Percentiles rank a stretch among this genome's conserved stretches.
Evolutionary conservation across 1,284 basidiomycete species (phyloP).

Genomic region (Crepidotus sp.): DNA sequence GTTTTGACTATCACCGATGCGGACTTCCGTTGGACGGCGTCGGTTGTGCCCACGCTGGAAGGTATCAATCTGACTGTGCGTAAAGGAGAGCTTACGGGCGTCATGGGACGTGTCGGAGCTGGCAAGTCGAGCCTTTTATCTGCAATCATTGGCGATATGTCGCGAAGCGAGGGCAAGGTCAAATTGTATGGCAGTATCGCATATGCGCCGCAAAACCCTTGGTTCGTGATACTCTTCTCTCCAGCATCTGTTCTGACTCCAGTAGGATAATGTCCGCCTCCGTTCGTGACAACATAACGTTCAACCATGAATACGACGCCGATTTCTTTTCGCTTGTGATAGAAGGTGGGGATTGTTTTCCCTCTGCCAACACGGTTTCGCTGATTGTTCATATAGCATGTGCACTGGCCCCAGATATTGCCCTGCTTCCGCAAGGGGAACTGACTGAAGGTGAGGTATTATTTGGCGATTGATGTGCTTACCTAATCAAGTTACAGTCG

Average conservation of each 20-base stretch:
- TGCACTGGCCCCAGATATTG: conserved; percentile 75
- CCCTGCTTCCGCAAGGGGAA: conserved; percentile 66
- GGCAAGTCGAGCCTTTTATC: conserved; percentile 79
- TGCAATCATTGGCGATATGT: conserved; percentile 87
- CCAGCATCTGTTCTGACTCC: neutral
- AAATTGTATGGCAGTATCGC: conserved; percentile 69
- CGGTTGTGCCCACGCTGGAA: conserved; percentile 58
- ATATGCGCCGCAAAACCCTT: conserved; percentile 86
- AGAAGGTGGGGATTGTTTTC: conserved; percentile 47
- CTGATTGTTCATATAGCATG: conserved; percentile 51
- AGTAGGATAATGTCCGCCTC: conserved; percentile 74
- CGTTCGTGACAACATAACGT: conserved; percentile 83
- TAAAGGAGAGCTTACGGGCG: conserved; percentile 82
- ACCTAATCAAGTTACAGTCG: conserved; percentile 33
- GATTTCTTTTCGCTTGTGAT: conserved; percentile 67
- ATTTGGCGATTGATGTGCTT: too few relatives aligned
- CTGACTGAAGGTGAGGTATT: conserved; percentile 40
- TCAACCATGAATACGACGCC: conserved; percentile 81
- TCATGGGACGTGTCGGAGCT: conserved; percentile 87
- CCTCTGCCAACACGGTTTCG: neutral
- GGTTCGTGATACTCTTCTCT: conserved; percentile 37
- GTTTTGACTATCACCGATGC: conserved; percentile 65
- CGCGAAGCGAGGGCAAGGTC: conserved; percentile 64
- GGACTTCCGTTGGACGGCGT: conserved; percentile 66
- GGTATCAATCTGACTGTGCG: conserved; percentile 68